Evolutionary conservation across 352 stramenopile species (phyloP).

Genomic region (Pythium sukuiense): DNA sequence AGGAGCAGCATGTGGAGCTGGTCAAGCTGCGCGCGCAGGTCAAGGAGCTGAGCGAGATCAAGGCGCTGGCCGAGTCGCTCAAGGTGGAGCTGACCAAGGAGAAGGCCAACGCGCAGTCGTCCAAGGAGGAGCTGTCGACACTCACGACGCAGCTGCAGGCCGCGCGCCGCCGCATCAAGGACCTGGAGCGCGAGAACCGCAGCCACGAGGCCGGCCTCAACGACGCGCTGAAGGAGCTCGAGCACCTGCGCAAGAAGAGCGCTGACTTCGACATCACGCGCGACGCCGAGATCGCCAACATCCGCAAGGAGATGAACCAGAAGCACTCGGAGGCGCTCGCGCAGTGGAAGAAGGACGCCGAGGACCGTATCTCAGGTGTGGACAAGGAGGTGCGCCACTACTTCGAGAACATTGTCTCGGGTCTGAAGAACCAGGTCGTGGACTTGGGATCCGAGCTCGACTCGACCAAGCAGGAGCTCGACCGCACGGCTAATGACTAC

Average conservation of each 20-base stretch:
- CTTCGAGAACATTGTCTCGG: slow-evolving; percentile 56
- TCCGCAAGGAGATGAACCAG: slow-evolving; percentile 74
- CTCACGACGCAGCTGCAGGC: slow-evolving; percentile 69
- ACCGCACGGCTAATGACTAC: slow-evolving; percentile 79
- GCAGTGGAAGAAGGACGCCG: slow-evolving; percentile 77
- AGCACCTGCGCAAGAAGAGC: slow-evolving; percentile 75
- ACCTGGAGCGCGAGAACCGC: slow-evolving; percentile 71
- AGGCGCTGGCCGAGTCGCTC: slow-evolving; percentile 52
- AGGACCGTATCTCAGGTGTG: slow-evolving; percentile 66
- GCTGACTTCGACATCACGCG: slow-evolving; percentile 68
- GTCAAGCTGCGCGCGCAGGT: slow-evolving; percentile 73
- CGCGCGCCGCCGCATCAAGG: slow-evolving; percentile 64
- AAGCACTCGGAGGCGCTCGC: slow-evolving; percentile 75
- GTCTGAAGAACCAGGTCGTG: slow-evolving; percentile 61
- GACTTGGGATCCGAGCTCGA: slow-evolving; percentile 63
- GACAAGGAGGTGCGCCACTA: slow-evolving; percentile 77
- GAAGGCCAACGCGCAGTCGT: slow-evolving; percentile 57
- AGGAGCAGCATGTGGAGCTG: slow-evolving; percentile 78
- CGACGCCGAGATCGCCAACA: slow-evolving; percentile 63
- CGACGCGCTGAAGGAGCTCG: slow-evolving; percentile 63
- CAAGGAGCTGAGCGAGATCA: slow-evolving; percentile 64
- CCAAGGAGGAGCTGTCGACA: slow-evolving; percentile 74
- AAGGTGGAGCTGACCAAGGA: slow-evolving; percentile 56
- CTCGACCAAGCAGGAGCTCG: slow-evolving; percentile 69
- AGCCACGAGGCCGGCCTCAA: slow-evolving; percentile 43